Base-by-base conservation (phyloP, 2,329 filamentous ascomycete genomes). In the Fusarium subglutinans region DNA sequence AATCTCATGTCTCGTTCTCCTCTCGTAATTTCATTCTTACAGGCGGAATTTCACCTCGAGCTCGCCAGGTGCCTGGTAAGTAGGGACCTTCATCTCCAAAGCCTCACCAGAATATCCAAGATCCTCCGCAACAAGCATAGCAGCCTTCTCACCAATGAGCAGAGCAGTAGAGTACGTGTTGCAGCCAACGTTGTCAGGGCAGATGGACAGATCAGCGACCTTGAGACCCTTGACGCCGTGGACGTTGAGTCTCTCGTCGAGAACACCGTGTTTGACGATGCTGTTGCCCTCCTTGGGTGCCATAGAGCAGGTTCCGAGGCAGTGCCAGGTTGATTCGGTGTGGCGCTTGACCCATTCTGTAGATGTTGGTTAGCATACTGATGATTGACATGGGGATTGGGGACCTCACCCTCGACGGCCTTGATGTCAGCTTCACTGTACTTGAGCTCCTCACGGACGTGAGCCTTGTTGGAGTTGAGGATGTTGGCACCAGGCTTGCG, bases 221-320 rank as follows among this genome's bases (percentile, higher is more conserved):
- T 94, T 94, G 77, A 95, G 87, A 22, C 91, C 90, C 85, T 93
- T 88, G 74, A 94, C 92, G 58, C 92, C 93, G 79, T 94, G 91
- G 7, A 95, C 92, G 75, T 94, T 94, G 63, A 95, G 87, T 68
- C 92, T 89, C 82, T 94, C 92, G 79, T 95, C 93, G 43, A 95
- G 83, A 2, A 95, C 93, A 68, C 93, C 93, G 78, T 94, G 92
- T 84, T 93, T 93, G 81, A 95, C 92, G 78, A 95, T 93, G 77
- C 89, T 91, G 85, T 94, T 95, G 68, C 93, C 93, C 78, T 94
- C 89, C 69, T 84, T 87, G 9, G 93, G 93, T 0, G 92, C 92
- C 92, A 95, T 95, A 59, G 90, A 93, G 84, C 92, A 94, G 3
- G 92, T 94, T 82, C 87, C 87, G 20, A 89, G 81, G 44, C 68